Base-by-base conservation (phyloP, 345 rosid genomes). In the Moricandia arvensis region DNA sequence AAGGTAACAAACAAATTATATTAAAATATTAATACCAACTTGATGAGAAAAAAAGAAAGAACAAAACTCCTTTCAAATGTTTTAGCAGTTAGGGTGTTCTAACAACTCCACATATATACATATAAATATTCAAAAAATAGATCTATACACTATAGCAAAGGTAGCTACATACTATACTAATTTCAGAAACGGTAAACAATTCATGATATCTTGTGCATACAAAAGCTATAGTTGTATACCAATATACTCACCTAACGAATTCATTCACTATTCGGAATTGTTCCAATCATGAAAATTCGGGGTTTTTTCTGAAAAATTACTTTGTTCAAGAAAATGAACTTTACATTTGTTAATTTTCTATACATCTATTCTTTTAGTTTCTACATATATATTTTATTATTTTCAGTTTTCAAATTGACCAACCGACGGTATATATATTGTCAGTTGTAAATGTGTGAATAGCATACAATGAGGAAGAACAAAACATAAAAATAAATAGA, bases 401-500 rank as follows among this genome's bases (percentile, higher is more conserved):
- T 29, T 30, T 8, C 12, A 61, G 26, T 8, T 61, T 33, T 2
- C 26, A 15, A 33, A 16, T 15, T 15, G 37, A 31, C 6, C 13
- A 55, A 55, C n/a, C 63, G 21, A 34, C 47, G 45, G 4, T 31
- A 7, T 12, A 54, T 57, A 74, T 57, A 43, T 43, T 57, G 3
- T 18, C 65, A 30, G 35, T 38, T 30, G 33, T 18, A 7, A 74
- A 74, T 41, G 49, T 41, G 49, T 74, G 71, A 74, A 59, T 58
- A 13, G 51, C 67, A 21, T 74, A 66, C 49, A 69, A 34, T 5
- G 21, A 6, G 31, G 15, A 8, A 34, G 2, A 60, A 31, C 31
- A 57, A 57, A 35, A 53, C 16, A 7, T 18, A 59, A 7, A 27
- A 3, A 33, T 17, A 53, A 21, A 30, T 45, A 45, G 7, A 60